phyloP scores from a whole-genome alignment of 176 grass and related monocot species.

The Themeda triandra region DNA sequence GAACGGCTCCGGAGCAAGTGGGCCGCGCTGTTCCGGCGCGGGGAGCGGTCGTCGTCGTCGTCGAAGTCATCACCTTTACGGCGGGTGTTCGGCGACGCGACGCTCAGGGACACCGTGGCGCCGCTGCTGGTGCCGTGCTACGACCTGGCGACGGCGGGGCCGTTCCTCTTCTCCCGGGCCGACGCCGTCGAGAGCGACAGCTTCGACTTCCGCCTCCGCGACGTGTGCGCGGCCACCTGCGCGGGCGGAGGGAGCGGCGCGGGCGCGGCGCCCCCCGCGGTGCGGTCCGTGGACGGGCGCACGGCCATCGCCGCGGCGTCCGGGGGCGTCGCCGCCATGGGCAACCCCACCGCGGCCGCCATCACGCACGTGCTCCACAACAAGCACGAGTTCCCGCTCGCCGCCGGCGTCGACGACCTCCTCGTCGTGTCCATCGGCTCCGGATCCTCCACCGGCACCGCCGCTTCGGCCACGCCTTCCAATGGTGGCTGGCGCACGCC shows the following conservation, averaged over 20 bases:
- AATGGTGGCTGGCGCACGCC: constrained; percentile 34
- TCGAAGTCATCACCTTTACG: neutral
- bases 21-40: constrained; percentile 27
- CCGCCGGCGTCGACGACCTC: constrained; percentile 67
- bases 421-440: constrained; percentile 76
- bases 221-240: constrained; percentile 89
- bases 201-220: constrained; percentile 84
- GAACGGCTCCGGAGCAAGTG: constrained; percentile 4
- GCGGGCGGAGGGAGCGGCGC: neutral
- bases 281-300: constrained; percentile 43
- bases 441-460: constrained; percentile 6
- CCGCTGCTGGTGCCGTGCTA: constrained; percentile 87
- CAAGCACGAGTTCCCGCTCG: constrained; percentile 90
- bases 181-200: constrained; percentile 85
- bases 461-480: neutral
- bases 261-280: neutral
- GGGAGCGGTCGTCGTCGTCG: neutral
- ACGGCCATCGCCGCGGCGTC: constrained; percentile 56
- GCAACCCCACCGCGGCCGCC: constrained; percentile 73
- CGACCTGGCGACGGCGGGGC: constrained; percentile 61
- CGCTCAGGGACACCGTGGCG: constrained; percentile 69
- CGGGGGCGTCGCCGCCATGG: constrained; percentile 63
- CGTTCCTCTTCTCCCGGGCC: constrained; percentile 94
- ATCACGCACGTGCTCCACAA: constrained; percentile 86
- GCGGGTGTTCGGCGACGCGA: constrained; percentile 63